Evolutionary conservation across 2,329 filamentous ascomycete genomes (phyloP), one percentile per base, ranked within the genome.

Genomic region (Geosmithia putterillii): DNA sequence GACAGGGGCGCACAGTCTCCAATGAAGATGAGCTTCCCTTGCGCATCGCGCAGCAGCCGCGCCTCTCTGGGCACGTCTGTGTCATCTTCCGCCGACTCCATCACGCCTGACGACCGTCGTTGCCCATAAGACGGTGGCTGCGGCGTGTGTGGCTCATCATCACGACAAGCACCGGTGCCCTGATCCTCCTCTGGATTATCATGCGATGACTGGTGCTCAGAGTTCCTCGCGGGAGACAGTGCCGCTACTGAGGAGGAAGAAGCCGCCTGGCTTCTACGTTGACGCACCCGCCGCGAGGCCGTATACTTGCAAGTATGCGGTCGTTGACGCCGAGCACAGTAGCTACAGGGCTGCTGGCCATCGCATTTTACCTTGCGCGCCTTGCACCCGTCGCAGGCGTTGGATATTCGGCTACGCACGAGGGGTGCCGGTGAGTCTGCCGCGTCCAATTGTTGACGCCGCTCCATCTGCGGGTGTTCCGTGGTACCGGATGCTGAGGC

Each of bases 1-100:
- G 71, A 75, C 18, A 76, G 55, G 1, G 72, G 72, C 4, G 72
- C 72, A 48, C 71, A 75, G 51, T 76, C 72, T 5, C 72, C 72
- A 20, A 75, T 70, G 51, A 76, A 76, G 23, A 73, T 69, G 19
- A 74, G 53, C 49, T 73, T 73, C 1, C 72, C 72, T 45, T 72
- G 68, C 1, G 69, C 63, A 47, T 76, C 72, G 37, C 66, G 66
- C 0, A 75, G 57, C 5, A 75, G 56, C 2, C 71, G 60, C 3
- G 71, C 72, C 45, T 76, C 72, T 1, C 70, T 61, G 2, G 70
- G 72, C 3, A 75, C 72, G 19, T 74, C 71, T 0, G 71, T 70
- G 46, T 74, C 70, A 34, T 74, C 71, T n/a, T 71, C 69, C 1
- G 57, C 58, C 1, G 58, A 52, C 12, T 19, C 23, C 23, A 42